Base-by-base conservation (phyloP, 1,284 basidiomycete species). In the Malassezia obtusa region DNA sequence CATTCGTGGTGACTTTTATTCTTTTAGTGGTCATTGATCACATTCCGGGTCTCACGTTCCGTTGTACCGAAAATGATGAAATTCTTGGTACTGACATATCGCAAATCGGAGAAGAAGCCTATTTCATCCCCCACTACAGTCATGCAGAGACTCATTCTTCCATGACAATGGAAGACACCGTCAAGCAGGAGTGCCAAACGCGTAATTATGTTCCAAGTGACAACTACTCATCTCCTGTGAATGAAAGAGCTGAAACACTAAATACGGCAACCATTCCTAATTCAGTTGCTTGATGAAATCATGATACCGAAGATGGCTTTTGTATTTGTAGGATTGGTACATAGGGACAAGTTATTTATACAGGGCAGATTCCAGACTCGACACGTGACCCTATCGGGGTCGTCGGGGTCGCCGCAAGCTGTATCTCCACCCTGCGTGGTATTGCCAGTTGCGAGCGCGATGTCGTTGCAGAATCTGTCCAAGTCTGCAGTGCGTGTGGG, bases 1-100 rank as follows among this genome's bases (percentile, higher is more conserved):
- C 64, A 28, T 68, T 70, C 32, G 60, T 62, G 41, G 41, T 63
- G 11, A 68, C 71, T 24, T 33, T 87, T 12, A 79, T 89, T 76
- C 87, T 95, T 74, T 80, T 89, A 50, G 89, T 90, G 84, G 77
- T 83, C 66, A 86, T 96, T 83, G 89, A 96, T 79, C 88, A 79
- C 76, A 87, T 94, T 67, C 92, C 92, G 2, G 84, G 83, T 59
- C 79, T 88, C 58, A 80, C 84, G 50, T 81, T 98, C 43, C 84
- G 89, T 55, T 80, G 81, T 17, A 76, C 78, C 28, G 89, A 92
- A 64, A 86, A 89, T 61, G 82, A 83, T 28, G 91, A 96, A 78
- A 84, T 90, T 57, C 78, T 95, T 54, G 92, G 92, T 59, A 84
- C 94, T 59, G 92, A 96, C 74, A 88, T 94, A 68, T 82, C 84